Base-by-base conservation (phyloP, 495 filamentous ascomycete species). In the Lineolata rhizophorae region DNA sequence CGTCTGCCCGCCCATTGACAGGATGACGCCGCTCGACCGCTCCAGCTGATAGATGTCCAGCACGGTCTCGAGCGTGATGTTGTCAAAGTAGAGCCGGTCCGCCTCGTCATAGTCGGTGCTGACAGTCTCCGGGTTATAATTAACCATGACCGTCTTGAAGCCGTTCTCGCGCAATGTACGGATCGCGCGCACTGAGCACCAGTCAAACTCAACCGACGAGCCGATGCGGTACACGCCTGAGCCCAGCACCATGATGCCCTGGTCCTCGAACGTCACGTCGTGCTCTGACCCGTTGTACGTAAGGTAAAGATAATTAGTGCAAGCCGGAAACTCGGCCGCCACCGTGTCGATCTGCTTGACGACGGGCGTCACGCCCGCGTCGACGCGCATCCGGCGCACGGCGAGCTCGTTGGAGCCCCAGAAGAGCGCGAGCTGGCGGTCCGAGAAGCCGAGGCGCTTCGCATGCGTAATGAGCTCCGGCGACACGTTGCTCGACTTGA, bases 291-390 rank as follows among this genome's bases (percentile, higher is more conserved):
- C 85, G 47, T 92, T 95, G 54, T 94, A 97, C 1, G 87, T 94
- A 34, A 93, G 61, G 48, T 95, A 97, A 5, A 97, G 71, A 48
- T 97, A 97, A 53, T 97, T 97, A 22, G 87, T 95, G 42, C 68
- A 76, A 9, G 81, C 74, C 14, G 87, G 87, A 56, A 94, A 97
- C 51, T 97, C 87, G 16, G 84, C 87, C 20, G 87, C 87, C 35
- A 97, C 87, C 9, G 87, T 97, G 57, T 97, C 87, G 41, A 97
- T 94, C 55, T 94, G 87, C 63, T 94, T 97, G 32, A 92, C 84
- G 41, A 79, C 67, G 1, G 87, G 87, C 13, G 65, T 65, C 39
- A 97, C 83, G 18, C 78, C 79, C 21, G 75, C 68, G 45, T 94
- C 82, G 25, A 82, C 57, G 47, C 87, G 67, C 53, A 76, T 57